A percentile compares a stretch with the other conserved stretches of the same genome.
These are phyloP conservation scores for Cylindrotheca closterium DNA, from an alignment of 108 stramenopile species.

Conservation along the genomic window DNA sequence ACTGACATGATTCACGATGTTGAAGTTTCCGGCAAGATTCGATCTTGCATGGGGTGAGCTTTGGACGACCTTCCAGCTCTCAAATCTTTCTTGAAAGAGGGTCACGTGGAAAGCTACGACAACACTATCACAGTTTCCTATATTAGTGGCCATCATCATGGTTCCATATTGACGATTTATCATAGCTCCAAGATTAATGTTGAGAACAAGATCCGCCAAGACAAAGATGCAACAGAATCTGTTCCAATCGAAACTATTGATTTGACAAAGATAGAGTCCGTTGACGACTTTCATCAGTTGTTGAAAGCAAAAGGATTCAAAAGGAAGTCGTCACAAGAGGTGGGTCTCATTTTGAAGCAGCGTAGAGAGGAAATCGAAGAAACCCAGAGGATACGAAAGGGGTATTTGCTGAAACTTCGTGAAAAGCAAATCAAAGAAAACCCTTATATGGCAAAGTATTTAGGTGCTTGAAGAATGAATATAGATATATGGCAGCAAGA, in stretches of 20 bases:
- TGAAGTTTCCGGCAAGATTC: background rate
- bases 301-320: background rate
- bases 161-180: too few relatives aligned
- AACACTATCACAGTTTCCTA: background rate
- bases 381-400: background rate
- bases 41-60: background rate
- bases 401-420: background rate
- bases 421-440: too few relatives aligned
- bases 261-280: background rate
- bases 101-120: background rate
- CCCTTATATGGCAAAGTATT: too few relatives aligned
- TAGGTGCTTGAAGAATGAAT: too few relatives aligned
- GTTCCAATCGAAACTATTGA: background rate
- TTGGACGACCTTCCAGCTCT: background rate
- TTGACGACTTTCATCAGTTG: background rate
- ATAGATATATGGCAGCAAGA: too few relatives aligned
- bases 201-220: too few relatives aligned
- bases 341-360: background rate
- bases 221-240: too few relatives aligned
- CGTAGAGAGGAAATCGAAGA: background rate
- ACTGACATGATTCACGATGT: too few relatives aligned
- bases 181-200: too few relatives aligned
- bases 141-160: background rate
- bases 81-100: background rate
- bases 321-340: background rate